Percentiles rank a stretch among this genome's conserved stretches.
Conservation (phyloP, 2,329 filamentous ascomycete species). For the Shiraia bambusicola region DNA sequence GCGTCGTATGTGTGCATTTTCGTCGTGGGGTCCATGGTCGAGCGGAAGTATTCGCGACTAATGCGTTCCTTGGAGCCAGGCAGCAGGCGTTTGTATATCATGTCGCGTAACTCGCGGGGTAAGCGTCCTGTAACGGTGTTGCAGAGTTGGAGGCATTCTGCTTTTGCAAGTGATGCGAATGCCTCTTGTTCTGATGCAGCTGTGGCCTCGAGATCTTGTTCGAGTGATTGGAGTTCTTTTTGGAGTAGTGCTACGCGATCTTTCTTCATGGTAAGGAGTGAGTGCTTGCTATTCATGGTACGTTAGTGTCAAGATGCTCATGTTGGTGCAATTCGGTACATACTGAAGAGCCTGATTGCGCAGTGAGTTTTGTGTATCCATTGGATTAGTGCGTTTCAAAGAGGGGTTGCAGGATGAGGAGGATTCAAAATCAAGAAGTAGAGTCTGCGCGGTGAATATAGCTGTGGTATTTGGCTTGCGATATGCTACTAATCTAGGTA, state of each 20-base stretch:
- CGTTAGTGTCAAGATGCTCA: slow-evolving; percentile 1
- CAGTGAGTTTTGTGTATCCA: too few relatives aligned
- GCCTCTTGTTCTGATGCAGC: slow-evolving; percentile 6
- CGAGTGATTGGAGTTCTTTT: slow-evolving; percentile 7
- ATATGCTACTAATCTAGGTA: too few relatives aligned
- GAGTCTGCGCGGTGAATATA: too few relatives aligned
- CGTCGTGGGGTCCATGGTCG: slow-evolving; percentile 19
- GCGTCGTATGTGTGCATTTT: slow-evolving; percentile 17
- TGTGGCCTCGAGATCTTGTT: slow-evolving; percentile 7
- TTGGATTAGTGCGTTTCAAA: too few relatives aligned
- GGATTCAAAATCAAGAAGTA: too few relatives aligned
- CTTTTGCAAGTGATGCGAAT: slow-evolving; percentile 12
- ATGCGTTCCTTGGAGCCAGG: slow-evolving; percentile 11
- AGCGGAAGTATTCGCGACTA: slow-evolving; percentile 22
- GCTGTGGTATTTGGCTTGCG: too few relatives aligned
- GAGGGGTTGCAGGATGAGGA: too few relatives aligned
- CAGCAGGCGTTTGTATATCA: slow-evolving; percentile 20
- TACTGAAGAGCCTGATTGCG: neutral
- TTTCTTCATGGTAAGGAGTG: slow-evolving; percentile 2
- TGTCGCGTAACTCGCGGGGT: slow-evolving; percentile 20
- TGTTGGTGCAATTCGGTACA: too few relatives aligned
- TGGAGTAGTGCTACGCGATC: slow-evolving; percentile 6
- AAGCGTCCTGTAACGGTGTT: slow-evolving; percentile 10
- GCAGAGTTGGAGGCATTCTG: slow-evolving; percentile 16
- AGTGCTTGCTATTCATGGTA: slow-evolving; percentile 1